A percentile compares a stretch with the other conserved stretches of the same genome.
Conservation (phyloP, 2,329 filamentous ascomycete species). For the Colletotrichum lini region DNA sequence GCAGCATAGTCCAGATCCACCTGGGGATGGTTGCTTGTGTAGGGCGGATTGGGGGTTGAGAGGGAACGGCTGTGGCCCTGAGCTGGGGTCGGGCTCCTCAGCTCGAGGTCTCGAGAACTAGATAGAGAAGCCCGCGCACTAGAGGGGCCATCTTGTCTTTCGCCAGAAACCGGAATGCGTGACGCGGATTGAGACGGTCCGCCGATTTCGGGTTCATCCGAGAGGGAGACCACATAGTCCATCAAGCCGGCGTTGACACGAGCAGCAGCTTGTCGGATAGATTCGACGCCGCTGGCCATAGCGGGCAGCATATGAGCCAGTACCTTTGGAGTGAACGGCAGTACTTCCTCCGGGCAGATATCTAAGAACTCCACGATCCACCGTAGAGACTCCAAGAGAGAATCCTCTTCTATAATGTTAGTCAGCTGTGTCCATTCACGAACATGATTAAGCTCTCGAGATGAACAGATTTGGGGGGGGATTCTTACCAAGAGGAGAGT, state of each 20-base stretch:
- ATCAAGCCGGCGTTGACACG: conserved; percentile 92
- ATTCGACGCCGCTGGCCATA: conserved; percentile 92
- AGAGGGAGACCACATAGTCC: conserved; percentile 93
- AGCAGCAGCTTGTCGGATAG: conserved; percentile 88
- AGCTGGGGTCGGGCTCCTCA: conserved; percentile 66
- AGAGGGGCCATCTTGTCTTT: conserved; percentile 61
- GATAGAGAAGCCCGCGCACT: conserved; percentile 68
- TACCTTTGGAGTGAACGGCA: conserved; percentile 93
- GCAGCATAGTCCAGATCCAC: conserved; percentile 95
- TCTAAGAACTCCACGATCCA: conserved; percentile 98
- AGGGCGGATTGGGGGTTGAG: conserved; percentile 61
- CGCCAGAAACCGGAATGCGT: conserved; percentile 60
- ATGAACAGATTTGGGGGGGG: conserved; percentile 21
- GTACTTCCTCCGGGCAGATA: conserved; percentile 95
- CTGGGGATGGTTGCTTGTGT: conserved; percentile 59
- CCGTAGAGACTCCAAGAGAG: conserved; percentile 88
- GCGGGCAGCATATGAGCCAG: conserved; percentile 93
- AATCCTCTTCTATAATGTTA: conserved; percentile 81
- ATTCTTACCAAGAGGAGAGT: conserved; percentile 79
- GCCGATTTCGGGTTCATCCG: conserved; percentile 73
- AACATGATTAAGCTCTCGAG: neutral
- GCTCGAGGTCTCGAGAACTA: conserved; percentile 68
- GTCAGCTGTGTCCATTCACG: neutral
- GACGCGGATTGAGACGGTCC: conserved; percentile 54
- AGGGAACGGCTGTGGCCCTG: conserved; percentile 59